Evolutionary conservation across 768 basidiomycete genomes (phyloP).

Genomic region (Suillus bovinus): DNA sequence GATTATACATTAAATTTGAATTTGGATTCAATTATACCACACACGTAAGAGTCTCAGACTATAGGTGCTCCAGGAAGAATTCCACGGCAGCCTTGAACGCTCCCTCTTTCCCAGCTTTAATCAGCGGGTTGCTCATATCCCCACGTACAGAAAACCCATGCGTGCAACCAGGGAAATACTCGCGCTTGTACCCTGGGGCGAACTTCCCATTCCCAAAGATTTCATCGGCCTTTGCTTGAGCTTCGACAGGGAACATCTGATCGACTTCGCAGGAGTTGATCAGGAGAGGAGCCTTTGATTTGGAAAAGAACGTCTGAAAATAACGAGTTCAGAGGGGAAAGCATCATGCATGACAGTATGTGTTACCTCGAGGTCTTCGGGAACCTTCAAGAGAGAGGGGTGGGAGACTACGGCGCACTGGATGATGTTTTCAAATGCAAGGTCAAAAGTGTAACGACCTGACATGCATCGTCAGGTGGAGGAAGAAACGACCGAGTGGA

Average conservation of each 20-base stretch:
- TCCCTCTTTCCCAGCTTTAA: conserved; percentile 66
- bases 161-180: conserved; percentile 47
- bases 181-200: conserved; percentile 50
- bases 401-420: conserved; percentile 53
- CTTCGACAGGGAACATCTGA: conserved; percentile 47
- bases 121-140: conserved; percentile 45
- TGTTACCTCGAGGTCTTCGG: conserved; percentile 61
- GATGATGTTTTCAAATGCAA: conserved; percentile 56
- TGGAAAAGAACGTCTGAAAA: conserved; percentile 46
- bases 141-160: conserved; percentile 59
- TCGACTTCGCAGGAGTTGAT: conserved; percentile 67
- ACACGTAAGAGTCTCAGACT: not conserved
- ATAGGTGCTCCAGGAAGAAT: conserved; percentile 45
- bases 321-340: not conserved
- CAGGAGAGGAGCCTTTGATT: conserved; percentile 56
- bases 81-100: conserved; percentile 58
- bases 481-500: not conserved
- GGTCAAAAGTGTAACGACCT: conserved; percentile 62
- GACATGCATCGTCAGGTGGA: not conserved
- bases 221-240: conserved; percentile 46
- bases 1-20: not conserved
- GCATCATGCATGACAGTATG: not conserved
- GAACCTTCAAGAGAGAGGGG: conserved; percentile 59
- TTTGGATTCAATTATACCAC: not conserved
- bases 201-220: conserved; percentile 51